phyloP scores from a whole-genome alignment of 768 basidiomycete genomes.

The Jaapia argillacea region DNA sequence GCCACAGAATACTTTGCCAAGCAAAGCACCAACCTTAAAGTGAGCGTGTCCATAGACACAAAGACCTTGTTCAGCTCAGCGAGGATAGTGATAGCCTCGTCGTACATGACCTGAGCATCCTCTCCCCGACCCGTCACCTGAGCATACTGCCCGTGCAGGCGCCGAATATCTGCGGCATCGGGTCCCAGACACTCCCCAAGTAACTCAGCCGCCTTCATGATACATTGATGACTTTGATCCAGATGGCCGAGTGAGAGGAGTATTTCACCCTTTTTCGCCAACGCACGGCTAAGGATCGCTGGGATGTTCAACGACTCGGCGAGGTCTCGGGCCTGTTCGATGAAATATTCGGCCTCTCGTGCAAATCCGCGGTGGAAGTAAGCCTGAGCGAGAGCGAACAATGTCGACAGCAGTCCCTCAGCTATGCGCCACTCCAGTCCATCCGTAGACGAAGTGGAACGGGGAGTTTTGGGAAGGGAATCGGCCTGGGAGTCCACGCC shows the following conservation, averaged over 20 bases:
- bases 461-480: neutral
- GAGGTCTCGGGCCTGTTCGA: slow-evolving; percentile 65
- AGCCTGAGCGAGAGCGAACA: slow-evolving; percentile 53
- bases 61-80: slow-evolving; percentile 63
- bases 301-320: slow-evolving; percentile 61
- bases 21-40: too few relatives aligned
- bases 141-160: slow-evolving; percentile 46
- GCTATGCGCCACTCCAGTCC: slow-evolving; percentile 70
- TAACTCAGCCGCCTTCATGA: slow-evolving; percentile 39
- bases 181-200: slow-evolving; percentile 38
- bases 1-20: too few relatives aligned
- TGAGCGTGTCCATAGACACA: too few relatives aligned
- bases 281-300: slow-evolving; percentile 52
- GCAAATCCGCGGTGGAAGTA: slow-evolving; percentile 73
- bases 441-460: slow-evolving; percentile 27
- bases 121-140: slow-evolving; percentile 27
- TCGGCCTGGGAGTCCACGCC: neutral
- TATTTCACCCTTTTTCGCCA: slow-evolving; percentile 61
- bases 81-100: slow-evolving; percentile 45
- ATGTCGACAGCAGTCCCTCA: slow-evolving; percentile 55
- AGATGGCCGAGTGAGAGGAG: slow-evolving; percentile 52
- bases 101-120: slow-evolving; percentile 44
- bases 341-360: slow-evolving; percentile 79
- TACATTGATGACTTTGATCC: slow-evolving; percentile 42
- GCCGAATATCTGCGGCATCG: slow-evolving; percentile 47